Evolutionary conservation across 2,329 filamentous ascomycete species (phyloP).

Genomic region (Blumeriella jaapii): DNA sequence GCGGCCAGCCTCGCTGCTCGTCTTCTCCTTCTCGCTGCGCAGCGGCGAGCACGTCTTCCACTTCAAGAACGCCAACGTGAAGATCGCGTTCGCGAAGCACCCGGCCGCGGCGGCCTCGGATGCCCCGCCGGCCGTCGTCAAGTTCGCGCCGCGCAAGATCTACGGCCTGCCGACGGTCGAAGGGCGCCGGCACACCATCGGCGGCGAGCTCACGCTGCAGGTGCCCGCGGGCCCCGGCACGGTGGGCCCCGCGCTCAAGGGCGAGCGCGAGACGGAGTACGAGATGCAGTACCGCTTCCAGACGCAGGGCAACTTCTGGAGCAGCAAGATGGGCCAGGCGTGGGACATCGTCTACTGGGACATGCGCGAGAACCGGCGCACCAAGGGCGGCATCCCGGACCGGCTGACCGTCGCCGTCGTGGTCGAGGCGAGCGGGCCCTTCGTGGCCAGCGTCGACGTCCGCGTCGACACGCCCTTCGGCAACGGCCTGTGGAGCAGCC

Average conservation of each 20-base stretch:
- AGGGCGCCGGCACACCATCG: slow-evolving; percentile 3
- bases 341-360: slow-evolving; percentile 17
- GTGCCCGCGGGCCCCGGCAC: slow-evolving; percentile 8
- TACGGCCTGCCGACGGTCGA: slow-evolving; percentile 10
- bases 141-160: slow-evolving; percentile 14
- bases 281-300: slow-evolving; percentile 9
- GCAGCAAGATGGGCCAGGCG: slow-evolving; percentile 5
- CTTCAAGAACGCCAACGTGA: slow-evolving; percentile 13
- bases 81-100: slow-evolving; percentile 10
- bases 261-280: slow-evolving; percentile 7
- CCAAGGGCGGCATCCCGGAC: slow-evolving; percentile 14
- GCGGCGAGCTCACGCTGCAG: slow-evolving; percentile 10
- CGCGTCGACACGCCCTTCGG: slow-evolving; percentile 13
- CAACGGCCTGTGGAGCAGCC: slow-evolving; percentile 10
- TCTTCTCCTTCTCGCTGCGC: slow-evolving; percentile 24
- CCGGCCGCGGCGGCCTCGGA: not conserved
- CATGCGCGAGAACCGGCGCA: slow-evolving; percentile 10
- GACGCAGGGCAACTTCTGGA: slow-evolving; percentile 12
- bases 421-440: slow-evolving; percentile 5
- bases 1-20: slow-evolving; percentile 6
- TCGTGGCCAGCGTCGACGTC: slow-evolving; percentile 11
- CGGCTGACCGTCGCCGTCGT: slow-evolving; percentile 10
- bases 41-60: slow-evolving; percentile 12
- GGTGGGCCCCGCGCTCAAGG: slow-evolving; percentile 6
- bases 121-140: slow-evolving; percentile 3